Percentiles rank a stretch among this genome's conserved stretches.
phyloP scores from a whole-genome alignment of 768 basidiomycete genomes.

The Terana coerulea region DNA sequence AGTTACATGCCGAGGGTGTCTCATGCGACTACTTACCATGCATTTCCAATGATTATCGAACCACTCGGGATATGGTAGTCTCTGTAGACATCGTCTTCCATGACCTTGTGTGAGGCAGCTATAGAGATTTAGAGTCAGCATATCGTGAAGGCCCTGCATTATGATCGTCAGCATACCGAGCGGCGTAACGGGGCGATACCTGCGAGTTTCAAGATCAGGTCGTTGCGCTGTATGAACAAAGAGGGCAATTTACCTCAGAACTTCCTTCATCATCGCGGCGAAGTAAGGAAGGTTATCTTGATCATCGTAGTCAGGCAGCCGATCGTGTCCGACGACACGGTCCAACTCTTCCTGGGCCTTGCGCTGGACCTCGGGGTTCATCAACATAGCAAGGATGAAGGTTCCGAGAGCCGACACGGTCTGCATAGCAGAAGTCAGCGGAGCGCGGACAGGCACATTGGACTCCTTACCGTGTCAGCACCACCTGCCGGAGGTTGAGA shows the following conservation, averaged over 20 bases:
- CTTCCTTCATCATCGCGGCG: constrained; percentile 50
- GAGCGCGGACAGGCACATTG: neutral
- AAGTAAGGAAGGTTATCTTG: constrained; percentile 50
- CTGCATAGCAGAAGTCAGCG: constrained; percentile 22
- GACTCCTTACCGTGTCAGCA: neutral
- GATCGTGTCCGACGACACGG: constrained; percentile 44
- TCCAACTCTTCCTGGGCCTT: constrained; percentile 68
- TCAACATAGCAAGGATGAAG: constrained; percentile 64
- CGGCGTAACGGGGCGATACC: constrained; percentile 36
- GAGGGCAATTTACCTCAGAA: neutral
- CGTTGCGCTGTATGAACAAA: neutral
- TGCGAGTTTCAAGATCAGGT: neutral
- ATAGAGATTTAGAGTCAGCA: neutral
- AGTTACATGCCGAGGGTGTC: neutral
- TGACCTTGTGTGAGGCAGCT: constrained; percentile 19
- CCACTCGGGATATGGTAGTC: constrained; percentile 20
- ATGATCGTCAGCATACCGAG: constrained; percentile 20
- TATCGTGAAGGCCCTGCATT: neutral
- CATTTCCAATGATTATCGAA: constrained; percentile 3
- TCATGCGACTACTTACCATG: constrained; percentile 7
- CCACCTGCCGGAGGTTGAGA: neutral
- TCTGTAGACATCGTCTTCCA: constrained; percentile 21
- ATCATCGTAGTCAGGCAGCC: constrained; percentile 58
- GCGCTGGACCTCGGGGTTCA: constrained; percentile 48
- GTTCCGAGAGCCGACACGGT: constrained; percentile 50